A percentile compares a stretch with the other conserved stretches of the same genome.
These are phyloP conservation scores for Ophiostoma quercus DNA, from an alignment of 2,329 filamentous ascomycete genomes.

Conservation along the genomic window DNA sequence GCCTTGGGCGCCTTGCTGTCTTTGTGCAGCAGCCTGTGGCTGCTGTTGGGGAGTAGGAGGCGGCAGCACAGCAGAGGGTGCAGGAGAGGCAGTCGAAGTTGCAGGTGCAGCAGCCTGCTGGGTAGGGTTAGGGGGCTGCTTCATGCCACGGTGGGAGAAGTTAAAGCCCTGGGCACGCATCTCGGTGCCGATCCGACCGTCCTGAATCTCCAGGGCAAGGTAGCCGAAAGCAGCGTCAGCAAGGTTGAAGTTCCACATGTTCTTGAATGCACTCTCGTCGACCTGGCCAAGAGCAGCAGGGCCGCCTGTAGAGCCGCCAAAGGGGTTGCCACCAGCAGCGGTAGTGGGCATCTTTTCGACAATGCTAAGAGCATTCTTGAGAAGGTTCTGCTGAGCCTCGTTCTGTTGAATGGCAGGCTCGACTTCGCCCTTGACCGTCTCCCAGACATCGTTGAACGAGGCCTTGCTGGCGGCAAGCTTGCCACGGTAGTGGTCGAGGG, in stretches of 20 bases:
- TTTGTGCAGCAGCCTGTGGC: constrained; percentile 25
- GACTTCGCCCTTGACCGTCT: constrained; percentile 94
- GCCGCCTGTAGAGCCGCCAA: constrained; percentile 76
- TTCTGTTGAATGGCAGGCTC: constrained; percentile 92
- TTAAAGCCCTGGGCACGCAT: constrained; percentile 99
- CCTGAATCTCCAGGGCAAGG: constrained; percentile 89
- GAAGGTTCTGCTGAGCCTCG: constrained; percentile 83
- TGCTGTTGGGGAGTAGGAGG: constrained; percentile 21
- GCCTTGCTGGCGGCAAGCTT: constrained; percentile 97
- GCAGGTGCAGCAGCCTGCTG: constrained; percentile 36
- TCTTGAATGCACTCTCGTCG: constrained; percentile 98
- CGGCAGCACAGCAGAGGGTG: constrained; percentile 31
- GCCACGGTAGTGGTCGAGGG: constrained; percentile 94
- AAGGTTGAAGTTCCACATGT: constrained; percentile 99
- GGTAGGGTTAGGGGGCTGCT: constrained; percentile 52
- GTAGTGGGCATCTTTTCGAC: constrained; percentile 98
- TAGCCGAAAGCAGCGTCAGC: constrained; percentile 97
- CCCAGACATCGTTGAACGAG: constrained; percentile 99
- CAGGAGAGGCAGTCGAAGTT: constrained; percentile 32
- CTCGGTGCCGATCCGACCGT: constrained; percentile 92
- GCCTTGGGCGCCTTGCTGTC: constrained; percentile 39
- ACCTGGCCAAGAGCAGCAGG: constrained; percentile 75
- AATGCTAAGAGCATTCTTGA: constrained; percentile 85
- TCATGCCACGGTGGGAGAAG: constrained; percentile 90
- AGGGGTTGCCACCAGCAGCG: constrained; percentile 92